phyloP scores from a whole-genome alignment of 768 basidiomycete species.

The Tricholoma flavovirens region DNA sequence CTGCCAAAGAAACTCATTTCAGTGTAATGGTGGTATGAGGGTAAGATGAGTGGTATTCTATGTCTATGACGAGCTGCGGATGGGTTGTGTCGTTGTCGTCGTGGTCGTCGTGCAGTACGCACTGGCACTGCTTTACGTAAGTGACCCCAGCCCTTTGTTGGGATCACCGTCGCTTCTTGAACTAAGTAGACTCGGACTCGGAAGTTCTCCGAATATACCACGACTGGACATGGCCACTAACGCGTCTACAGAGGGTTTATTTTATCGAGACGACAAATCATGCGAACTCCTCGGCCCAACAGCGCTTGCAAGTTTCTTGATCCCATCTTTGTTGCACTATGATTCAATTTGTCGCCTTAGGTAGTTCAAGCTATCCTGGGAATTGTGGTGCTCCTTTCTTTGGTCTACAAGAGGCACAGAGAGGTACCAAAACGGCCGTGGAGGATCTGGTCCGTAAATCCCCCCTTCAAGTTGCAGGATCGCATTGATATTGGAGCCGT shows the following conservation, averaged over 20 bases:
- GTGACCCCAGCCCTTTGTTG: background rate
- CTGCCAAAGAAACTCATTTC: slow-evolving; percentile 48
- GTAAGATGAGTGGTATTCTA: background rate
- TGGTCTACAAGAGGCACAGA: slow-evolving; percentile 84
- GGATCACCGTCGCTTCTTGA: background rate
- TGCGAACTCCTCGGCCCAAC: slow-evolving; percentile 49
- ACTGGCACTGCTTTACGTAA: slow-evolving; percentile 1
- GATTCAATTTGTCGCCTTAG: slow-evolving; percentile 57
- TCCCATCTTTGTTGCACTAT: slow-evolving; percentile 28
- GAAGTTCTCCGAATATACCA: too few relatives aligned
- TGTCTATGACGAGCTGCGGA: background rate
- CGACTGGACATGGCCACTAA: background rate
- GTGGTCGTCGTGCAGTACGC: background rate
- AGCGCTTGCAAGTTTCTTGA: slow-evolving; percentile 35
- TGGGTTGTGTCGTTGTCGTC: background rate
- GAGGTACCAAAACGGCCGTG: slow-evolving; percentile 84
- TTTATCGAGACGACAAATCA: slow-evolving; percentile 42
- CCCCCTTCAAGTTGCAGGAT: background rate
- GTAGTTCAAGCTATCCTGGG: slow-evolving; percentile 86
- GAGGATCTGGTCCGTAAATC: slow-evolving; percentile 74
- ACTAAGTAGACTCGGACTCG: too few relatives aligned
- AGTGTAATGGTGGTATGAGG: slow-evolving; percentile 2
- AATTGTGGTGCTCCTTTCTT: slow-evolving; percentile 79
- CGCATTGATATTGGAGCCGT: slow-evolving; percentile 10
- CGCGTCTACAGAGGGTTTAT: slow-evolving; percentile 1